Conservation (phyloP, 495 filamentous ascomycete genomes). For the Lasiosphaeria ovina region DNA sequence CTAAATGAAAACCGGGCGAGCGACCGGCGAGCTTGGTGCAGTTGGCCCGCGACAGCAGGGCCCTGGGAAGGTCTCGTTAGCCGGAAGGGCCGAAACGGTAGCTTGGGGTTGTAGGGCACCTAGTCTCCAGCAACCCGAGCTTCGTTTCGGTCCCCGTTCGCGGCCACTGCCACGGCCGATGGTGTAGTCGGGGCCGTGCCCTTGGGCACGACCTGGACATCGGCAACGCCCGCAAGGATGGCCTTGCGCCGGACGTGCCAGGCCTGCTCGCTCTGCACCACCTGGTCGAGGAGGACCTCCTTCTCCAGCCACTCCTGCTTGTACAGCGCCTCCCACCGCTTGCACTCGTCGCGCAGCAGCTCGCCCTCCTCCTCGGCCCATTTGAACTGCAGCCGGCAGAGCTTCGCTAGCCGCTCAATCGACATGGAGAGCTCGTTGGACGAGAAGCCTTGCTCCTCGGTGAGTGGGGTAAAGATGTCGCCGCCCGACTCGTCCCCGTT, state of each 20-base stretch:
- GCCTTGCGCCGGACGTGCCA: conserved; percentile 45
- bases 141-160: not conserved
- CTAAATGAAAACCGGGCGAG: too few species aligned
- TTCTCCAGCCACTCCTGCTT: conserved; percentile 83
- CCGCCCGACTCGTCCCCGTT: conserved; percentile 46
- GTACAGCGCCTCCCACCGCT: conserved; percentile 61
- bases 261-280: conserved; percentile 51
- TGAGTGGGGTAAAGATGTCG: conserved; percentile 48
- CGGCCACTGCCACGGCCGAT: not conserved
- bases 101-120: not conserved
- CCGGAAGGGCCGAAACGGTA: not conserved
- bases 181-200: not conserved
- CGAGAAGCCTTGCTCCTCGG: conserved; percentile 67
- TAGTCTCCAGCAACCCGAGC: not conserved
- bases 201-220: conserved; percentile 20
- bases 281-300: conserved; percentile 61
- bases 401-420: conserved; percentile 64
- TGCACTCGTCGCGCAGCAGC: conserved; percentile 60
- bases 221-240: conserved; percentile 38
- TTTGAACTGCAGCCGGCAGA: conserved; percentile 73
- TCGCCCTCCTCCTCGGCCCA: conserved; percentile 76
- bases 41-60: too few species aligned
- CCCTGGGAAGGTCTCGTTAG: too few species aligned
- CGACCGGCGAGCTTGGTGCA: too few species aligned
- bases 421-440: conserved; percentile 67